phyloP scores from a whole-genome alignment of 495 filamentous ascomycete genomes.

The Polyplosphaeria fusca region DNA sequence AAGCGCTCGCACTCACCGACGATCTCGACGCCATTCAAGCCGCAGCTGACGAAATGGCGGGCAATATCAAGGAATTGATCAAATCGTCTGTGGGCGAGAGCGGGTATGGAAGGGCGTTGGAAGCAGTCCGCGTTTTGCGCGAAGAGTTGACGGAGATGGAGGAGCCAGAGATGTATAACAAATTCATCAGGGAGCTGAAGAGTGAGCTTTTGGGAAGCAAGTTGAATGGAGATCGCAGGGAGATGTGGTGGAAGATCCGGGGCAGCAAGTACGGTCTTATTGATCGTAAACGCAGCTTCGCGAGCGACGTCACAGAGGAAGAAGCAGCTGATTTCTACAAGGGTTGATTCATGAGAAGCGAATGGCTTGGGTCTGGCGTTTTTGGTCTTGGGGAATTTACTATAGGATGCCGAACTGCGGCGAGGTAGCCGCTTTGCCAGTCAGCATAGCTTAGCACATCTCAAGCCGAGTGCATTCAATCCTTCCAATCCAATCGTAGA shows the following conservation, averaged over 20 bases:
- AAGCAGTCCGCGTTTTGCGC: constrained; percentile 72
- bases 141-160: constrained; percentile 75
- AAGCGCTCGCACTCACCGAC: constrained; percentile 62
- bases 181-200: constrained; percentile 69
- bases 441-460: too few species aligned
- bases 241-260: constrained; percentile 77
- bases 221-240: constrained; percentile 75
- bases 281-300: constrained; percentile 56
- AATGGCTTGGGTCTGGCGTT: background rate
- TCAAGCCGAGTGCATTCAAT: too few species aligned
- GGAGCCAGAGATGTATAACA: constrained; percentile 73
- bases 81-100: constrained; percentile 68
- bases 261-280: constrained; percentile 69
- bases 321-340: constrained; percentile 55
- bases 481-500: too few species aligned
- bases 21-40: constrained; percentile 61
- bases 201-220: constrained; percentile 63
- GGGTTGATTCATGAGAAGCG: too few species aligned
- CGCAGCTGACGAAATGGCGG: constrained; percentile 69
- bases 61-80: constrained; percentile 67
- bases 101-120: constrained; percentile 70
- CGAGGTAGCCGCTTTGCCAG: too few species aligned
- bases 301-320: constrained; percentile 61
- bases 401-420: too few species aligned
- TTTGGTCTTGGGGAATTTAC: too few species aligned